These are phyloP conservation scores for Brasilioporus rufonigricans DNA, from an alignment of 768 basidiomycete genomes.

Conservation along the genomic window DNA sequence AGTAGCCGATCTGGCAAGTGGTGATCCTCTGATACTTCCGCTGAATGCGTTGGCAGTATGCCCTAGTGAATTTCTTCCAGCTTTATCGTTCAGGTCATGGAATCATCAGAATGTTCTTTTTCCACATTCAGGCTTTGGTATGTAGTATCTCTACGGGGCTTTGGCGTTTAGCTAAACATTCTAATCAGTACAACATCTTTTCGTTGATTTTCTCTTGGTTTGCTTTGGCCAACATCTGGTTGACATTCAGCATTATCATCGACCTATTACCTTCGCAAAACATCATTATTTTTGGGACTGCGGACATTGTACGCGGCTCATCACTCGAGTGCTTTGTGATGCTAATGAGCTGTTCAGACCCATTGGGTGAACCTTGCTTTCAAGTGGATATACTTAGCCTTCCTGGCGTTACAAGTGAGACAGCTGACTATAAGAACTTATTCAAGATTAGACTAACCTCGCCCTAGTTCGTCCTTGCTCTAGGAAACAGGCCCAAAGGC, in stretches of 20 bases:
- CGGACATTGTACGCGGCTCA: slow-evolving; percentile 52
- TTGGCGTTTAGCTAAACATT: neutral
- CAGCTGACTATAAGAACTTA: no score
- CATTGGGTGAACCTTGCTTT: slow-evolving; percentile 83
- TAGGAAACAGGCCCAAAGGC: slow-evolving; percentile 86
- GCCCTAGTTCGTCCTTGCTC: slow-evolving; percentile 60
- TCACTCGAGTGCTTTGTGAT: neutral
- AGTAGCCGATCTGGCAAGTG: slow-evolving; percentile 28
- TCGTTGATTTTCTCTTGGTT: slow-evolving; percentile 92
- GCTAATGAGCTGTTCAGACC: slow-evolving; percentile 42
- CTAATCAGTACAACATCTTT: slow-evolving; percentile 74
- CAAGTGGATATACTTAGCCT: slow-evolving; percentile 85
- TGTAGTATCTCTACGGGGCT: slow-evolving; percentile 28
- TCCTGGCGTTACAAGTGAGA: slow-evolving; percentile 73
- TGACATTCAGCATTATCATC: slow-evolving; percentile 96
- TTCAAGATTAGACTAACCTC: neutral
- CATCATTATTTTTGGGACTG: slow-evolving; percentile 71
- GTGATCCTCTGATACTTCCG: neutral
- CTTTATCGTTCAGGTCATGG: slow-evolving; percentile 87
- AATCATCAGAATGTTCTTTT: slow-evolving; percentile 92
- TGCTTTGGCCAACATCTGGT: slow-evolving; percentile 87
- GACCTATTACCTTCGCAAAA: slow-evolving; percentile 63
- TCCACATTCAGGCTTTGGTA: slow-evolving; percentile 90
- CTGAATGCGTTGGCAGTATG: slow-evolving; percentile 54
- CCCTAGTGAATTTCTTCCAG: slow-evolving; percentile 89